phyloP scores from a whole-genome alignment of 2,329 filamentous ascomycete genomes.

The Ophiocordyceps camponoti-saundersi region DNA sequence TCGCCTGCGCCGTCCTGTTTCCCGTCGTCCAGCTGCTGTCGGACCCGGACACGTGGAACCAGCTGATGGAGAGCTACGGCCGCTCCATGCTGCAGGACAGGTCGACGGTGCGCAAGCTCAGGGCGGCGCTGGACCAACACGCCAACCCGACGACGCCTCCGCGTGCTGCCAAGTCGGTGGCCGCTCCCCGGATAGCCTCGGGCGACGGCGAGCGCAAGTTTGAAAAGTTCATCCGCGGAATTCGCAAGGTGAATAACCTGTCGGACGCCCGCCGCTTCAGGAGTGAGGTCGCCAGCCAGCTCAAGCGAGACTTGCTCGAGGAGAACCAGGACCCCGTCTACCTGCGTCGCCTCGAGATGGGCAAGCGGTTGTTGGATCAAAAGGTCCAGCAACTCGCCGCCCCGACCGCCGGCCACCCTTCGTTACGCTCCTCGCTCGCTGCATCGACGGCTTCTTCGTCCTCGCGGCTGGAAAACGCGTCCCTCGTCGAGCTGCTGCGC shows the following conservation, averaged over 20 bases:
- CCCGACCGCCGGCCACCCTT: slow-evolving; percentile 31
- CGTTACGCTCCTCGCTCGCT: slow-evolving; percentile 8
- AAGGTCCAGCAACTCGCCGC: slow-evolving; percentile 68
- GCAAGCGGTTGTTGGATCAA: slow-evolving; percentile 77
- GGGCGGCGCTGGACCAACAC: slow-evolving; percentile 86
- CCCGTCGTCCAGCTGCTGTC: slow-evolving; percentile 66
- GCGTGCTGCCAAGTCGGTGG: slow-evolving; percentile 36
- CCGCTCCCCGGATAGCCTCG: slow-evolving; percentile 64
- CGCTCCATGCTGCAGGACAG: slow-evolving; percentile 82
- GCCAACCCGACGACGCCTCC: slow-evolving; percentile 58
- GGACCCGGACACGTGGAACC: slow-evolving; percentile 96
- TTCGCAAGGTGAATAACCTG: slow-evolving; percentile 75
- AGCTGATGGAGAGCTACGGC: slow-evolving; percentile 79
- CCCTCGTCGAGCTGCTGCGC: slow-evolving; percentile 71
- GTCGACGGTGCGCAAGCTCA: slow-evolving; percentile 81
- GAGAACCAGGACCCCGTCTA: slow-evolving; percentile 76
- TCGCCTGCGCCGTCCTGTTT: slow-evolving; percentile 79
- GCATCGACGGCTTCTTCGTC: slow-evolving; percentile 26
- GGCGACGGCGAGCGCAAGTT: slow-evolving; percentile 84
- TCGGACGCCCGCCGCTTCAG: slow-evolving; percentile 86
- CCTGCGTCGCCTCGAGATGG: slow-evolving; percentile 76
- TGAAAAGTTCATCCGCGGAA: slow-evolving; percentile 81
- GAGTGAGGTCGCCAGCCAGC: slow-evolving; percentile 79
- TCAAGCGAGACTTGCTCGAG: slow-evolving; percentile 66
- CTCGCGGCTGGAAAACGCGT: slow-evolving; percentile 50